Evolutionary conservation across 2,329 filamentous ascomycete genomes (phyloP).

Genomic region (Fusarium napiforme): DNA sequence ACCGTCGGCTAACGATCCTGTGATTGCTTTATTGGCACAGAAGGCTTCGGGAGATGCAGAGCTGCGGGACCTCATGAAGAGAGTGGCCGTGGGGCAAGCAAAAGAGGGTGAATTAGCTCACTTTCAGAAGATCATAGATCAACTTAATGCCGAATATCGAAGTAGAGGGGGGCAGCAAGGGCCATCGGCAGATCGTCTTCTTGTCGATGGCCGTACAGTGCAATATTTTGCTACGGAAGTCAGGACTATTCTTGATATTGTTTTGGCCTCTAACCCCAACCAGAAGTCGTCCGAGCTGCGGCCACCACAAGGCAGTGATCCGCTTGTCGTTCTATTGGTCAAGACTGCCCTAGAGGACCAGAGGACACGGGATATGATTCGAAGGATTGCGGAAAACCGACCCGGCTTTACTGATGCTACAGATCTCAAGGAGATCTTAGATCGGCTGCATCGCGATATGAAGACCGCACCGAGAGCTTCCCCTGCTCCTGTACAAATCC

Average conservation of each 20-base stretch:
- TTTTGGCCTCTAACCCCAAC: conserved; percentile 67
- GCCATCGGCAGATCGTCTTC: conserved; percentile 64
- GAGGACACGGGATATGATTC: conserved; percentile 61
- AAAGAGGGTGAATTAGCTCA: conserved; percentile 76
- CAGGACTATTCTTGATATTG: conserved; percentile 66
- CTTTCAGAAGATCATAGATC: conserved; percentile 84
- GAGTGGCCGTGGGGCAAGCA: conserved; percentile 80
- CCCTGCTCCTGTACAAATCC: conserved; percentile 44
- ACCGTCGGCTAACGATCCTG: conserved; percentile 69
- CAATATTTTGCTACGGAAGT: conserved; percentile 71
- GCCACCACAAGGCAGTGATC: conserved; percentile 65
- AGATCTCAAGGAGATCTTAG: conserved; percentile 64
- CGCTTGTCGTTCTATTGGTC: conserved; percentile 66
- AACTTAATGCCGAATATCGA: conserved; percentile 72
- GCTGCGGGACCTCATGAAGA: conserved; percentile 83
- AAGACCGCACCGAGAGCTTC: conserved; percentile 50
- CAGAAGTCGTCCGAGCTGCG: conserved; percentile 65
- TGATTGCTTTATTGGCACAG: conserved; percentile 82
- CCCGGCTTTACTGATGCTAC: conserved; percentile 63
- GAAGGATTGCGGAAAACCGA: conserved; percentile 63
- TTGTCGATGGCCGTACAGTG: conserved; percentile 66
- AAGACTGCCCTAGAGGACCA: conserved; percentile 66
- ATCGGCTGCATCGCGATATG: conserved; percentile 58
- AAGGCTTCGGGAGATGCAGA: conserved; percentile 78
- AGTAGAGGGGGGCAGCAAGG: conserved; percentile 62